Evolutionary conservation across 1,284 basidiomycete genomes (phyloP).

Genomic region (Uromyces viciae-fabae): DNA sequence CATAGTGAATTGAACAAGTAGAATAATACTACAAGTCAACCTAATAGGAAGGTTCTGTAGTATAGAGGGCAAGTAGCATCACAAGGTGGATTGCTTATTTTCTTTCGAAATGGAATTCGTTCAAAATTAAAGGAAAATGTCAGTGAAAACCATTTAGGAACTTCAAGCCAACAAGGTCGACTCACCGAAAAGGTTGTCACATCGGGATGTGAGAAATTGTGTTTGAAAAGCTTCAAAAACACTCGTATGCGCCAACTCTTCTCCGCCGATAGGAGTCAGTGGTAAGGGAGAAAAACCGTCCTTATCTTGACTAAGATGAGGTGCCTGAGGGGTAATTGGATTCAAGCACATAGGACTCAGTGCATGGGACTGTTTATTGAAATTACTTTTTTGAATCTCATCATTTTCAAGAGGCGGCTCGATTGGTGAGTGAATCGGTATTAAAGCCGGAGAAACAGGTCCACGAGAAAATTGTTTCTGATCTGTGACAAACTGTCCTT

Average conservation of each 20-base stretch:
- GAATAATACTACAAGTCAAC: no score
- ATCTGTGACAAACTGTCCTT: background rate
- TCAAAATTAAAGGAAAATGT: no score
- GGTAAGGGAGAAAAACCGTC: constrained; percentile 26
- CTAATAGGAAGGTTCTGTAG: no score
- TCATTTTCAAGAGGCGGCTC: background rate
- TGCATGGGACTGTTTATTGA: background rate
- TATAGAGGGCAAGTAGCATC: no score
- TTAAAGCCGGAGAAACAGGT: background rate
- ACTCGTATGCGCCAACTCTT: background rate
- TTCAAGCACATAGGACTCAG: background rate
- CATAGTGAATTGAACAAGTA: no score
- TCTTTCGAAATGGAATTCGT: no score
- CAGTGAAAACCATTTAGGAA: no score
- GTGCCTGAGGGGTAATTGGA: background rate
- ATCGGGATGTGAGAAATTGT: no score
- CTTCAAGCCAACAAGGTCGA: no score
- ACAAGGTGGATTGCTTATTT: no score
- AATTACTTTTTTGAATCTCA: background rate
- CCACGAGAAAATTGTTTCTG: background rate
- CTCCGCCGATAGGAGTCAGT: background rate
- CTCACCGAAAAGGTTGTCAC: no score
- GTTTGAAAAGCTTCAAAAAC: constrained; percentile 1
- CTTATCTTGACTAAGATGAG: constrained; percentile 30
- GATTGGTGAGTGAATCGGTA: constrained; percentile 25